Evolutionary conservation across 2,329 filamentous ascomycete genomes (phyloP).

Genomic region (Colletotrichum tropicale): DNA sequence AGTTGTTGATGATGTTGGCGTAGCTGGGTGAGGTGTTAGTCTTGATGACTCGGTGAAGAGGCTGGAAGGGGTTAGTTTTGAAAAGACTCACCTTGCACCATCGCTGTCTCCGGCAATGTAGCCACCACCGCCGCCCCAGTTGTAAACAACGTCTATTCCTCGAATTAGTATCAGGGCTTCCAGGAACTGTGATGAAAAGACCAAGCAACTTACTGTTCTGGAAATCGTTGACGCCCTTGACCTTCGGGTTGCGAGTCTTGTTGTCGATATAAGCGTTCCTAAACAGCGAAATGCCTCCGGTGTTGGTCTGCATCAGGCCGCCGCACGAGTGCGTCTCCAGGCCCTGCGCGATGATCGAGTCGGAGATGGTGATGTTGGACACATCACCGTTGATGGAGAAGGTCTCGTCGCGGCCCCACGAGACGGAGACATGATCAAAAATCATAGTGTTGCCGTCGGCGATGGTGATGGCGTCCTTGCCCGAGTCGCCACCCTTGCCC

Average conservation of each 20-base stretch:
- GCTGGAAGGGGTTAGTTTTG: not conserved
- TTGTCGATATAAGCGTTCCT: slow-evolving; percentile 62
- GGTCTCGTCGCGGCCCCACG: slow-evolving; percentile 62
- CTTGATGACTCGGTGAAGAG: not conserved
- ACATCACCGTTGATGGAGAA: slow-evolving; percentile 54
- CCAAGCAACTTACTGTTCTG: slow-evolving; percentile 35
- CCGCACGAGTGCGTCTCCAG: slow-evolving; percentile 58
- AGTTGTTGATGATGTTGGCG: slow-evolving; percentile 60
- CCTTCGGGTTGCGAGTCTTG: slow-evolving; percentile 61
- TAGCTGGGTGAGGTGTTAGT: slow-evolving; percentile 27
- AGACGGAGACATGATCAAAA: slow-evolving; percentile 58
- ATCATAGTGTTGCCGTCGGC: slow-evolving; percentile 59
- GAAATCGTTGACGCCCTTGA: slow-evolving; percentile 61
- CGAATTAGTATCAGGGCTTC: not conserved
- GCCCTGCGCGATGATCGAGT: slow-evolving; percentile 59
- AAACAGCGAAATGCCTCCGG: slow-evolving; percentile 47
- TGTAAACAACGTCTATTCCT: slow-evolving; percentile 50
- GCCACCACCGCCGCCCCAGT: slow-evolving; percentile 58
- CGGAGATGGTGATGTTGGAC: slow-evolving; percentile 54
- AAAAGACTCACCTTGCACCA: slow-evolving; percentile 33
- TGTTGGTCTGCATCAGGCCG: slow-evolving; percentile 53
- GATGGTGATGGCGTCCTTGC: slow-evolving; percentile 59
- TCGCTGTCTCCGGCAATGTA: slow-evolving; percentile 58
- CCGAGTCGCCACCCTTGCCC: slow-evolving; percentile 53
- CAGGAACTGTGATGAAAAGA: not conserved